Base-by-base conservation (phyloP, 495 filamentous ascomycete species). In the Trichodelitschia bisporula region DNA sequence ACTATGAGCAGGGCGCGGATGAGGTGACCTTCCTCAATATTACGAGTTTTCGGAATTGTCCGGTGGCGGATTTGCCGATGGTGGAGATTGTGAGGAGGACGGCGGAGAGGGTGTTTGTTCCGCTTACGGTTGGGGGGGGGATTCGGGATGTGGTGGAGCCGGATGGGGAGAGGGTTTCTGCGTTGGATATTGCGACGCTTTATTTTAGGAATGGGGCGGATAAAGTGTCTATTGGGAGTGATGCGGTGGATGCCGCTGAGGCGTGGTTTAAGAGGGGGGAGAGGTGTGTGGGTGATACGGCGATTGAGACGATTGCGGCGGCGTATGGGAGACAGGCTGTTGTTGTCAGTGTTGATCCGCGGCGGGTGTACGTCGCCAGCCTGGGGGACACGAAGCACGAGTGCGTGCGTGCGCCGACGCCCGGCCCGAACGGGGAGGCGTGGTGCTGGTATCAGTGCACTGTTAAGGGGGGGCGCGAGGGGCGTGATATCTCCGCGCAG, bases 131-230 rank as follows among this genome's bases (percentile, higher is more conserved):
- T 36, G 86, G 86, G 15, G 86, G 86, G 29, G 86, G 86, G 13
- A 93, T 97, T 42, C 70, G 77, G 30, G 83, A 95, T 46, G 79
- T 77, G 1, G 62, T 75, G 14, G 89, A 95, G 46, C 66, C 71
- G 2, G 77, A 92, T 51, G 86, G 89, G n/a, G 83, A 71, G 8
- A 66, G 66, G 32, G 63, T 84, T 2, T 68, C 77, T 8, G 86
- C 86, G 3, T 66, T 92, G 4, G 77, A 95, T 34, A 77, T 97
- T 27, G 86, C 86, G 6, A 83, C 72, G 3, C 71, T 95, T 64
- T 97, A 97, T 58, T 97, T 97, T 62, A 78, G 86, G 57, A 80
- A 71, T 15, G 86, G 86, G 20, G 86, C 86, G n/a, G 86, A 97
- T 51, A 97, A 97, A 58, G 80, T 97, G 12, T 91, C 80, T 29